Evolutionary conservation across 2,329 filamentous ascomycete genomes (phyloP).

Genomic region (Epicoccum nigrum): DNA sequence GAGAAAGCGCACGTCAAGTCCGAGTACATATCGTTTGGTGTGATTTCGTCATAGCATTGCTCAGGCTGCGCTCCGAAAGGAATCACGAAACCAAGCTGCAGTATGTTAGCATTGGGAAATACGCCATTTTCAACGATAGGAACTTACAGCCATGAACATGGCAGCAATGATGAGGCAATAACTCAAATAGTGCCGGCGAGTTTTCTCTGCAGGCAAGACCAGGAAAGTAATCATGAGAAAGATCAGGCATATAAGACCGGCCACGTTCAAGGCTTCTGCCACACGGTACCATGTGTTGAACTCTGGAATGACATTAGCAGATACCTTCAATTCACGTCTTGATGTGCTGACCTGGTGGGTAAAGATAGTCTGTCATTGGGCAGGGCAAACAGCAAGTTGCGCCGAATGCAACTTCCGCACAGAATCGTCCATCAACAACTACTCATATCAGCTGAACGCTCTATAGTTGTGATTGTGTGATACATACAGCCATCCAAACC

Average conservation of each 20-base stretch:
- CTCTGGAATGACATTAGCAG: constrained; percentile 40
- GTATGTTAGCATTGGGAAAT: constrained; percentile 11
- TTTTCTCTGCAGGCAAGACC: constrained; percentile 83
- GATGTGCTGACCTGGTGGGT: constrained; percentile 59
- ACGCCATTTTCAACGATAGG: background rate
- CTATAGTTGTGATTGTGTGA: constrained; percentile 5
- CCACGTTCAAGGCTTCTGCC: constrained; percentile 84
- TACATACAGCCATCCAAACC: constrained; percentile 70
- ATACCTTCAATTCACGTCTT: constrained; percentile 9
- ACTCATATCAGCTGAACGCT: constrained; percentile 38
- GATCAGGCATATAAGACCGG: constrained; percentile 70
- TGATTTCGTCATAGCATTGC: constrained; percentile 88
- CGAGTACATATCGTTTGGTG: constrained; percentile 88
- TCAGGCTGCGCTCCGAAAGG: constrained; percentile 79
- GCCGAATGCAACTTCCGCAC: constrained; percentile 55
- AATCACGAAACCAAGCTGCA: constrained; percentile 84
- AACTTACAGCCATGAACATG: constrained; percentile 77
- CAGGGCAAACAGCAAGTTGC: constrained; percentile 86
- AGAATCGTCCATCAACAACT: constrained; percentile 65
- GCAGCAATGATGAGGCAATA: constrained; percentile 81
- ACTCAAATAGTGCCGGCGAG: constrained; percentile 89
- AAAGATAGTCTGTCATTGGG: constrained; percentile 80
- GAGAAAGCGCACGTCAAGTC: constrained; percentile 84
- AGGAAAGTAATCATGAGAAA: constrained; percentile 83
- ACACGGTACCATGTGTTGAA: constrained; percentile 65